Percentiles rank a stretch among this genome's conserved stretches.
These are phyloP conservation scores for Sugiyamaella japonica DNA, from an alignment of 1,139 yeast species.

Conservation along the genomic window DNA sequence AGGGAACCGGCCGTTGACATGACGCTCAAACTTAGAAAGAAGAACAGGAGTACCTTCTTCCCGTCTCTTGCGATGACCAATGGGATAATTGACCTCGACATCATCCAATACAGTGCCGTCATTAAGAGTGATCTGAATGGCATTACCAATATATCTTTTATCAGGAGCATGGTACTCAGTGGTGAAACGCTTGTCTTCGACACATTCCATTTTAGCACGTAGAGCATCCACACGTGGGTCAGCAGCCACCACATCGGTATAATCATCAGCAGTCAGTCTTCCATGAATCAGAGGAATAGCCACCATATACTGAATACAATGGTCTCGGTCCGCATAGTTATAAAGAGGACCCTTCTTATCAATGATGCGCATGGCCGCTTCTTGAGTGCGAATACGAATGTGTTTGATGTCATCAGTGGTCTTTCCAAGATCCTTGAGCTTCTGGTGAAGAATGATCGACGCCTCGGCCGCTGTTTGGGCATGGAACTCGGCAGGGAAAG, in stretches of 20 bases:
- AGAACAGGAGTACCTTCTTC: constrained; percentile 59
- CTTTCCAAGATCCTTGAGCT: constrained; percentile 45
- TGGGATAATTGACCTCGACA: constrained; percentile 55
- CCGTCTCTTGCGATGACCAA: constrained; percentile 58
- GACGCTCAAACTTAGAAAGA: constrained; percentile 51
- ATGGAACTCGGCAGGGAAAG: constrained; percentile 66
- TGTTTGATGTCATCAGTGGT: constrained; percentile 51
- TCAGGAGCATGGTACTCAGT: constrained; percentile 56
- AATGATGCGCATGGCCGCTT: constrained; percentile 59
- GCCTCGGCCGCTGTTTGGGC: constrained; percentile 68
- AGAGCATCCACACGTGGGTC: constrained; percentile 54
- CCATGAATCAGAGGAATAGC: constrained; percentile 58
- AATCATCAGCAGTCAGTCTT: constrained; percentile 57
- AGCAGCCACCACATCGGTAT: constrained; percentile 51
- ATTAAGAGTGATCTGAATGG: constrained; percentile 50
- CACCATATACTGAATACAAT: constrained; percentile 62
- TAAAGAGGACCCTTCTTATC: constrained; percentile 59
- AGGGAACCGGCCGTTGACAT: constrained; percentile 48
- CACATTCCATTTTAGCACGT: constrained; percentile 56
- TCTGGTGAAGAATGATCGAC: constrained; percentile 48
- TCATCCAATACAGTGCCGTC: constrained; percentile 57
- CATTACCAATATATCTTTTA: constrained; percentile 58
- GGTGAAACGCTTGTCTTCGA: constrained; percentile 50
- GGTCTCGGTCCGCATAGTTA: constrained; percentile 64
- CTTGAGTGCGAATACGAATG: constrained; percentile 55